phyloP scores from a whole-genome alignment of 306 rosid species.

The Mimosa pudica region DNA sequence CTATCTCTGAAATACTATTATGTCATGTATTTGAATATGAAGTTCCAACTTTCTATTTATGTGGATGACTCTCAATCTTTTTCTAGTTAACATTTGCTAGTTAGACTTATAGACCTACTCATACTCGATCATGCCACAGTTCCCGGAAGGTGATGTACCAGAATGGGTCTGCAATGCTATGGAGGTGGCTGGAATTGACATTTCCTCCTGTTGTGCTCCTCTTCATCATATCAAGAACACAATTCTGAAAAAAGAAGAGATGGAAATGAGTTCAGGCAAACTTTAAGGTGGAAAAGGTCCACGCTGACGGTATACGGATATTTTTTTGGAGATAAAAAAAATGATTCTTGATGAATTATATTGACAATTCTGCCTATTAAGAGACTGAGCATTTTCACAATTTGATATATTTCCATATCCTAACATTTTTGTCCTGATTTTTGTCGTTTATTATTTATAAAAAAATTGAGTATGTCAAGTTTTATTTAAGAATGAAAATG shows the following conservation, averaged over 20 bases:
- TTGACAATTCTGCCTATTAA: background rate
- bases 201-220: constrained; percentile 78
- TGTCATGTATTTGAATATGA: background rate
- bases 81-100: constrained; percentile 9
- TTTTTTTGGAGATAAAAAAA: constrained; percentile 17
- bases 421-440: background rate
- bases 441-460: background rate
- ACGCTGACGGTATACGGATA: constrained; percentile 11
- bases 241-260: constrained; percentile 29
- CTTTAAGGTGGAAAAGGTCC: constrained; percentile 27
- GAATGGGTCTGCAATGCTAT: constrained; percentile 97
- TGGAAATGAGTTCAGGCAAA: constrained; percentile 19
- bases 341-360: background rate
- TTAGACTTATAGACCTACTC: background rate
- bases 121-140: constrained; percentile 49
- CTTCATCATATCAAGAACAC: constrained; percentile 37
- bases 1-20: background rate
- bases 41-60: background rate
- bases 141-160: constrained; percentile 82
- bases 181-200: constrained; percentile 96
- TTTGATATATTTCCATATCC: background rate
- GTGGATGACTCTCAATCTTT: background rate
- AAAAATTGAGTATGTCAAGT: background rate
- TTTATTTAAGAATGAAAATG: background rate
- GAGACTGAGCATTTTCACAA: background rate